Base-by-base conservation (phyloP, 495 filamentous ascomycete genomes). In the Bacidia gigantensis region DNA sequence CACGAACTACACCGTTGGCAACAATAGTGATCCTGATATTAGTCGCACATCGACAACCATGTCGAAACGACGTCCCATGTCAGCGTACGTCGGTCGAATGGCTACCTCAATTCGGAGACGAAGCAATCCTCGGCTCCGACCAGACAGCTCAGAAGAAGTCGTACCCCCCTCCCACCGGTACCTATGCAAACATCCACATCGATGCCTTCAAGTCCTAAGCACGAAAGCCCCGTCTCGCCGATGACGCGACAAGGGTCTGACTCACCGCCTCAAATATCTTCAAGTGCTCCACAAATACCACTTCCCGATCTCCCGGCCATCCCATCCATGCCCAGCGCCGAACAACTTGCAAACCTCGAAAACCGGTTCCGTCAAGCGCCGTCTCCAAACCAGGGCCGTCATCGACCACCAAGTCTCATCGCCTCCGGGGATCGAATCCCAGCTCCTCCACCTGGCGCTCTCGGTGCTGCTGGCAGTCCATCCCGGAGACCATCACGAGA, bases 381-480 rank as follows among this genome's bases (percentile, higher is more conserved):
- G 12, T 39, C 50, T 2, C 26, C 43, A n/a, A 39, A 23, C 20
- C 18, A 23, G 11, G 11, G 21, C 22, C 57, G 44, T 43, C 58
- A 26, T 12, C 24, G 44, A 3, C 44, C 46, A 41, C 46, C 59
- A 10, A 21, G 45, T 26, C 32, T 58, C 20, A 49, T 42, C 21
- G 53, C 50, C 18, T 43, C 35, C 39, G 49, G 50, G 50, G 55
- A 62, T 26, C 46, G 50, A 10, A 44, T 48, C 25, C 54, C 58
- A 2, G 46, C 51, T 17, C 60, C 60, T 20, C 60, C 60, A 3
- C 60, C 57, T 11, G 57, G 55, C 10, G 60, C 60, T 41, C 21
- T 60, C 11, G 59, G 59, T 22, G 58, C 58, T 23, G 54, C 64
- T 69, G 32, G 69, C 66, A 20, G 70, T 38, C 47, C 40, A 67